A percentile compares a stretch with the other conserved stretches of the same genome.
Conservation (phyloP, 495 filamentous ascomycete genomes). For the Daldinia decipiens region DNA sequence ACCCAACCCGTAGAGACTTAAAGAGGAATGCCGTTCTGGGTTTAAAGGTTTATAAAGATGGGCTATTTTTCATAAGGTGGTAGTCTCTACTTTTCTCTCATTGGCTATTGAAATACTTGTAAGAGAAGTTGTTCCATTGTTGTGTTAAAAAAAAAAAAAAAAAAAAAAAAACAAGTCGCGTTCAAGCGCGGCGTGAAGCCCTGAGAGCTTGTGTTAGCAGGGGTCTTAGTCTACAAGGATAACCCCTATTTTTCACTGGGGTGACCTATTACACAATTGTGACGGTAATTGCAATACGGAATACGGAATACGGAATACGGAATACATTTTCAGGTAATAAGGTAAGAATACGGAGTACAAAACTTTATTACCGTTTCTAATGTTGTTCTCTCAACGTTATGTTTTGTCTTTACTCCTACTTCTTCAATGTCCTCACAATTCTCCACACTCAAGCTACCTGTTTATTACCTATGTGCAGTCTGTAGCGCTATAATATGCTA, state of each 20-base stretch:
- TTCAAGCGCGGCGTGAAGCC: background rate
- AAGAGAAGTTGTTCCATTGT: background rate
- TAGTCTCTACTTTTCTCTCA: background rate
- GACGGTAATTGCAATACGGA: background rate
- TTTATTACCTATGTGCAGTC: background rate
- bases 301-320: background rate
- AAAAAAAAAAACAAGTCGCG: background rate
- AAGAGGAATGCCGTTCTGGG: background rate
- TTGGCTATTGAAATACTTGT: background rate
- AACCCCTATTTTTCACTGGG: background rate
- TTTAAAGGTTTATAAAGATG: background rate
- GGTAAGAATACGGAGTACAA: no score
- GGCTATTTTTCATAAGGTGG: background rate
- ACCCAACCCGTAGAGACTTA: background rate
- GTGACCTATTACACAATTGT: background rate
- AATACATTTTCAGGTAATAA: background rate
- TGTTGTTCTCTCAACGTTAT: background rate
- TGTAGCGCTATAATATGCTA: conserved; percentile 25
- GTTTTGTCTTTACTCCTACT: background rate
- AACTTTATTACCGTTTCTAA: background rate
- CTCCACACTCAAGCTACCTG: background rate
- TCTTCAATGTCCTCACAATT: background rate
- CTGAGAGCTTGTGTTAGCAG: background rate
- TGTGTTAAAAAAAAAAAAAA: background rate
- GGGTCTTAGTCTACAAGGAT: background rate